Percentiles rank a stretch among this genome's conserved stretches.
phyloP scores from a whole-genome alignment of 345 rosid species.

The Arabis hirsuta region DNA sequence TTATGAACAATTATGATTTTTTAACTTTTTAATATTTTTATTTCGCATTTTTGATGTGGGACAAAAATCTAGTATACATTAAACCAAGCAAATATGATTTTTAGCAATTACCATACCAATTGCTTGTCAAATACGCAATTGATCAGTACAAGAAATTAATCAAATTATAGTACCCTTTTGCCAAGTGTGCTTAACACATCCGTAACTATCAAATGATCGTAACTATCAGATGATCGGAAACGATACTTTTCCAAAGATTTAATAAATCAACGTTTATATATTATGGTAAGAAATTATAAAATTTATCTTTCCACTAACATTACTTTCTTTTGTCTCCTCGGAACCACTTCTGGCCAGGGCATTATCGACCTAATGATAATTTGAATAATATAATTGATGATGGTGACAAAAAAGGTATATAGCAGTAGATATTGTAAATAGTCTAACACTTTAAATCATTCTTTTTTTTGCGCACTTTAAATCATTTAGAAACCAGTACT shows the following conservation, averaged over 20 bases:
- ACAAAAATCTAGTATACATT: too few species aligned
- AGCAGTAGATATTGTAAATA: neutral
- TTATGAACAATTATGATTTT: too few species aligned
- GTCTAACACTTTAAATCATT: too few species aligned
- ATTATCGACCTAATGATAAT: neutral
- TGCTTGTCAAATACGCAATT: slow-evolving; percentile 4
- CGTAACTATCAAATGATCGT: neutral
- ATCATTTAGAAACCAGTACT: too few species aligned
- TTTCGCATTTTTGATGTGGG: too few species aligned
- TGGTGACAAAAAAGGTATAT: neutral
- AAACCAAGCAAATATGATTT: neutral
- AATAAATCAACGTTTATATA: slow-evolving; percentile 20
- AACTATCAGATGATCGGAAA: neutral
- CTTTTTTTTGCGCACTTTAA: too few species aligned
- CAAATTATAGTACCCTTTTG: neutral
- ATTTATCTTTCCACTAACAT: neutral
- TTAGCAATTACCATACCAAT: slow-evolving; percentile 1
- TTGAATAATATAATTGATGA: slow-evolving; percentile 1
- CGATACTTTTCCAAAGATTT: neutral
- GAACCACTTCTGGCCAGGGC: slow-evolving; percentile 21
- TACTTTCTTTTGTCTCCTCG: slow-evolving; percentile 31
- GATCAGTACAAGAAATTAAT: slow-evolving; percentile 8
- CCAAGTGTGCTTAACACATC: slow-evolving; percentile 15
- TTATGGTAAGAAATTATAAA: neutral
- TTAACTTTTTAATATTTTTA: too few species aligned